Evolutionary conservation across 352 stramenopile species (phyloP), one percentile per base, ranked within the genome.

Genomic region (Achlya hypogyna): DNA sequence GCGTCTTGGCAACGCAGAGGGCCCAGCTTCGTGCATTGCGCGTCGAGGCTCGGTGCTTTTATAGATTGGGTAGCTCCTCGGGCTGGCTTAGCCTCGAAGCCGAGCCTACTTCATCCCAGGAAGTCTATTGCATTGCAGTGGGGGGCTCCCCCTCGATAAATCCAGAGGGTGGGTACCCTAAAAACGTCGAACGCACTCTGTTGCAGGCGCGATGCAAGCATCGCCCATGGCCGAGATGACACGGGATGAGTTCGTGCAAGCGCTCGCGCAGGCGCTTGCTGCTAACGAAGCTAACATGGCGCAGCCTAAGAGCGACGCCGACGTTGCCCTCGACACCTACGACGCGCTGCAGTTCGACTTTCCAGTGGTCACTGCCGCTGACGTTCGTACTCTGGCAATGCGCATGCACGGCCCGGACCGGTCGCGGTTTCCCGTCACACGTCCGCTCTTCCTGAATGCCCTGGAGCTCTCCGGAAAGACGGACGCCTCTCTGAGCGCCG

Each of bases 291-390:
- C 22, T 9, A 53, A 32, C 22, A 9, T 45, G 10, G 14, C 18
- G 20, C 29, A 59, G 3, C n/a, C 22, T 10, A 22, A 25, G 35
- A 45, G 28, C 9, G 25, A 29, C 8, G 10, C 8, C 12, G 60
- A 56, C 3, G 22, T 60, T 18, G 60, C 60, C 1, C 40, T 32
- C 14, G 22, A 49, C n/a, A 28, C 51, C 2, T 67, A 67, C 51
- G 51, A 67, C 5, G 22, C 60, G 32, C 22, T 67, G 40, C 60
- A 67, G 60, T 67, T 47, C 32, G 60, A 67, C 38, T 67, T 67
- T 59, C 60, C 60, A 5, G 22, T 51, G 32, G 23, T 10, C 16
- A 59, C 60, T 1, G 20, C 47, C 10, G 18, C 16, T 23, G 32
- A 67, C 22, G n/a, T 67, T 22, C 38, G 38, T 18, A 38, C n/a